Base-by-base conservation (phyloP, 495 filamentous ascomycete species). In the Penicillium malachiteum region DNA sequence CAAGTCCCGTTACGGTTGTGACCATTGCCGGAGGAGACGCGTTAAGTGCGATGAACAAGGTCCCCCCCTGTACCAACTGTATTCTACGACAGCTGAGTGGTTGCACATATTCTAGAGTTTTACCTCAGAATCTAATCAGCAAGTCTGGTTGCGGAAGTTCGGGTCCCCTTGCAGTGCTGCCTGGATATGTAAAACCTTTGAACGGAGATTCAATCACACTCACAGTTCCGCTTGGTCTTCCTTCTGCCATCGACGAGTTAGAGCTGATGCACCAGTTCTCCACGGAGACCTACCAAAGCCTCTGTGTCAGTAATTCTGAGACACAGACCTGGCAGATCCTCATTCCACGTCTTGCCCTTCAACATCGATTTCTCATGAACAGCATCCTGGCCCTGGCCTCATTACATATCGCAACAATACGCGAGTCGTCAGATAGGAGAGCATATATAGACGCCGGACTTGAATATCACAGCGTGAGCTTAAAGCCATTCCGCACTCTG, bases 281-380 rank as follows among this genome's bases (percentile, higher is more conserved):
- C 30, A 77, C 74, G 0, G 70, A 72, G 16, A 77, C 72, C 0
- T 77, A 66, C 21, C 55, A 60, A 34, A 76, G 68, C 33, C 58
- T 74, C 9, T 70, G 67, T 50, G 69, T 63, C 9, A 45, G 62
- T 10, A 30, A 64, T 1, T 55, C 67, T 1, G 68, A 69, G 43
- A 60, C 62, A 31, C 53, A 70, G 30, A 58, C 60, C 10, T 77
- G 73, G 73, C 69, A 73, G 48, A 59, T 65, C 10, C 64, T 73
- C 48, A 69, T 83, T 18, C 79, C 80, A 4, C 71, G 72, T 10
- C 63, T 77, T 40, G 83, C 77, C 3, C 65, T 84, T 1, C 49
- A 60, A 18, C 73, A 80, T 57, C 74, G 78, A 50, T 84, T 81
- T 58, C 69, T 84, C 18, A 78, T 84, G 74, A 74, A 77, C 37